Base-by-base conservation (phyloP, 1,284 basidiomycete species). In the Ganoderma boninense region DNA sequence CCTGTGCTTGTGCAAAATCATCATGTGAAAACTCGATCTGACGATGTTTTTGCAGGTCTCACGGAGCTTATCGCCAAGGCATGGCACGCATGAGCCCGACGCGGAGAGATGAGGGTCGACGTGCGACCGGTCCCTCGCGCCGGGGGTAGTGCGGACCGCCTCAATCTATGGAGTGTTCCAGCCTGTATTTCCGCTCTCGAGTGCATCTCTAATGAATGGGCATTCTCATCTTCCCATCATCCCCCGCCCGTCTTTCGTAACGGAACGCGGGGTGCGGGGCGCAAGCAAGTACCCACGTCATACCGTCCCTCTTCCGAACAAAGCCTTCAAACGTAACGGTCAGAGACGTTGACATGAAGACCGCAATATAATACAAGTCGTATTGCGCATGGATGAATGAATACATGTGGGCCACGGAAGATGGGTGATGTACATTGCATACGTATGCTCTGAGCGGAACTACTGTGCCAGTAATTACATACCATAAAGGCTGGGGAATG, bases 61-160 rank as follows among this genome's bases (percentile, higher is more conserved):
- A 80, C 79, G n/a, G 79, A 80, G 70, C 75, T 80, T 46, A 77
- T 80, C 57, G 75, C 78, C 52, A 80, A 79, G 69, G 77, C 75
- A n/a, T 80, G 79, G 79, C 73, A 76, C 46, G 79, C 79, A 62
- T 80, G 68, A 67, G 52, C 35, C 35, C 35, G 46, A 52, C 32
- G n/a, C 29, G 20, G 52, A 40, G 29, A 20, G 52, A 57, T 29
- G 20, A 59, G 49, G 10, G 40, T 26, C 43, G 11, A n/a, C 20
- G 42, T 43, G n/a, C 23, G 16, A 59, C 32, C 18, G 35, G 57
- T 23, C 35, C 49, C 35, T 11, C 60, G 40, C 14, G 16, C 40
- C 40, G 42, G 61, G 40, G 52, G 65, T 40, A 29, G 43, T 54
- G 65, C 63, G 67, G 69, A 56, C 26, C 32, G 59, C 46, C 62